Conservation (phyloP, 2,329 filamentous ascomycete species). For the Rosellinia necatrix region DNA sequence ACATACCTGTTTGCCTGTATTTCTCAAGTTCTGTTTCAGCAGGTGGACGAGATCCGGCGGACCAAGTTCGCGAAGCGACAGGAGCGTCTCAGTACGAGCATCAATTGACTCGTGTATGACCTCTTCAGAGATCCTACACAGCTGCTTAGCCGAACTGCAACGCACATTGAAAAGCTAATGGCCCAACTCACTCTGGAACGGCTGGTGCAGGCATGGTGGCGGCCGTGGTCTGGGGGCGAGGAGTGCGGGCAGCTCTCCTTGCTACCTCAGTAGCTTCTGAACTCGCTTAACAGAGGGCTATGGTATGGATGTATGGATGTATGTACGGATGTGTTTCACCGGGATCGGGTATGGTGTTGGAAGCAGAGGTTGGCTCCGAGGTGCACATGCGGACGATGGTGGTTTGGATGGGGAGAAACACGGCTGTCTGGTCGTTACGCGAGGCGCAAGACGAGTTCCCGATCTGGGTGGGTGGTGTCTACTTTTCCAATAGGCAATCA, state of each 20-base stretch:
- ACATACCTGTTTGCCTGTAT: slow-evolving; percentile 55
- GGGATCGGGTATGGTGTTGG: not conserved
- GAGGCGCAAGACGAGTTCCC: not conserved
- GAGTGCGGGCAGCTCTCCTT: slow-evolving; percentile 26
- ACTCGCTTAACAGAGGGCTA: not conserved
- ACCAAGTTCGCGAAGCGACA: slow-evolving; percentile 86
- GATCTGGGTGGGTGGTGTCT: too few species aligned
- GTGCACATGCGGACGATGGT: not conserved
- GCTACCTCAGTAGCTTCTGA: slow-evolving; percentile 21
- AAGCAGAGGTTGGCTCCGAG: not conserved
- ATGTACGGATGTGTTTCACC: too few species aligned
- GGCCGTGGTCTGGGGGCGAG: slow-evolving; percentile 8
- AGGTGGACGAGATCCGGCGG: slow-evolving; percentile 96
- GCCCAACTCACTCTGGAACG: slow-evolving; percentile 40
- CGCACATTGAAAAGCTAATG: not conserved
- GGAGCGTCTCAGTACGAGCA: slow-evolving; percentile 85
- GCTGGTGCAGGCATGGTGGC: slow-evolving; percentile 41
- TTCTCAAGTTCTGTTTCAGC: slow-evolving; percentile 72
- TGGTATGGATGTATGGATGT: too few species aligned
- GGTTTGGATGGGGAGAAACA: not conserved
- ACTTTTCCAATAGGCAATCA: too few species aligned
- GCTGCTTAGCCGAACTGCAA: slow-evolving; percentile 11
- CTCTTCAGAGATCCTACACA: slow-evolving; percentile 84
- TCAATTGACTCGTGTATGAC: slow-evolving; percentile 90
- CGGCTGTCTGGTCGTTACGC: slow-evolving; percentile 7